Conservation (phyloP, 768 basidiomycete species). For the Peribolospora baueri region DNA sequence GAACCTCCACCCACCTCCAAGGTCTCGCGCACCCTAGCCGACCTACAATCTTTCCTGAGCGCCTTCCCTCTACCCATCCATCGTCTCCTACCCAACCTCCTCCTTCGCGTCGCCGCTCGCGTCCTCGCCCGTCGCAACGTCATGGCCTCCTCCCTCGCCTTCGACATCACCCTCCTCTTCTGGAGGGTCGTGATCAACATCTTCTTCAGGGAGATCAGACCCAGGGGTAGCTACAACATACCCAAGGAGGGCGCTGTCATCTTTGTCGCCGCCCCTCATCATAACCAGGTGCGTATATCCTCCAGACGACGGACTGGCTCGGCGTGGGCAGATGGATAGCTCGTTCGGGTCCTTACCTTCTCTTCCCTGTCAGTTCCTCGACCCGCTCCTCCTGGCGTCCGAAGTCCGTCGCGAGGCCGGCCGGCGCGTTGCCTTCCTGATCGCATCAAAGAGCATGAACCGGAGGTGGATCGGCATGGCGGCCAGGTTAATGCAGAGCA, state of each 20-base stretch:
- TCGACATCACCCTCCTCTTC: constrained; percentile 57
- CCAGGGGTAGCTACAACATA: constrained; percentile 82
- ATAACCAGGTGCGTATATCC: constrained; percentile 43
- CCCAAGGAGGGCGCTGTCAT: constrained; percentile 73
- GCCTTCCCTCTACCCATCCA: no score
- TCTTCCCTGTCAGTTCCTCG: constrained; percentile 43
- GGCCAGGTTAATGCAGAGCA: constrained; percentile 60
- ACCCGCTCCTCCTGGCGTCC: constrained; percentile 58
- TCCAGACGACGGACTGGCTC: not conserved
- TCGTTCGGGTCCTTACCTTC: not conserved
- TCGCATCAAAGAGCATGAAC: constrained; percentile 71
- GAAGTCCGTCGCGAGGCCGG: constrained; percentile 66
- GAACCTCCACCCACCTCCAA: no score
- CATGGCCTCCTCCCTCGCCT: constrained; percentile 18
- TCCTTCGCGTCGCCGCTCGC: no score
- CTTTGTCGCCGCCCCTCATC: constrained; percentile 77
- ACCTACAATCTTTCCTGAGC: no score
- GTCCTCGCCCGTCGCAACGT: no score
- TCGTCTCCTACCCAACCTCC: no score
- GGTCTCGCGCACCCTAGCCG: no score
- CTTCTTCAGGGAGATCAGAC: constrained; percentile 88
- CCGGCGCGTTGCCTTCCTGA: constrained; percentile 59
- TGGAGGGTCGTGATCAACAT: constrained; percentile 69
- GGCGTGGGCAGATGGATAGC: not conserved
- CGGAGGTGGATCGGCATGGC: constrained; percentile 55